Base-by-base conservation (phyloP, 2,329 filamentous ascomycete species). In the Alternaria hordeiaustralica region DNA sequence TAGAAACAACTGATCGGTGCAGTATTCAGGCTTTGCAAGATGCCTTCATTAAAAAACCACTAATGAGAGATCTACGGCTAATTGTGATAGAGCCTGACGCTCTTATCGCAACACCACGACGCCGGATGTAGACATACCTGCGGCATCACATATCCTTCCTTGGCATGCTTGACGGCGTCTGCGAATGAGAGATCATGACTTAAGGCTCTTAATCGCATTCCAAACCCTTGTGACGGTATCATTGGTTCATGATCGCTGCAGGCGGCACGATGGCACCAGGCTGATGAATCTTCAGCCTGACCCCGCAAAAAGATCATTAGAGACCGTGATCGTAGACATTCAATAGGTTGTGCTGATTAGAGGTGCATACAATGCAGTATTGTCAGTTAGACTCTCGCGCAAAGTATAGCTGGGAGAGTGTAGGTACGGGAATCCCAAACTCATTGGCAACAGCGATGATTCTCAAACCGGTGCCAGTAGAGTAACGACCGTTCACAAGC, bases 361-460 rank as follows among this genome's bases (percentile, higher is more conserved):
- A 36, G 8, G 8, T 1, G 33, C 7, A 36, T 36, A 5, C 7
- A 36, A 0, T 36, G 33, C 15, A n/a, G 13, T n/a, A 9, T 13
- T n/a, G 33, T 36, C 7, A 36, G 33, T 36, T 5, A 2, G 33
- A 9, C 15, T n/a, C 4, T 36, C 15, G 8, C 2, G 15, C 13
- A 36, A 36, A 5, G 15, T 5, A 36, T 7, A 36, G 7, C 33
- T n/a, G 12, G 1, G 28, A 30, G 12, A 5, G 1, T 6, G 33
- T 36, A 9, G 2, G 15, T 36, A 0, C 9, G 33, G 1, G 15
- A n/a, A 7, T 36, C 33, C 1, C 8, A n/a, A n/a, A 0, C 33
- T 36, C 8, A 36, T 36, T 36, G 2, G 15, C 33, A 36, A 36
- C 33, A 36, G 33, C 33, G 15, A 9, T 36, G 8, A 36, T 36